phyloP scores from a whole-genome alignment of 768 basidiomycete genomes.

The Kwoniella heveanensis region DNA sequence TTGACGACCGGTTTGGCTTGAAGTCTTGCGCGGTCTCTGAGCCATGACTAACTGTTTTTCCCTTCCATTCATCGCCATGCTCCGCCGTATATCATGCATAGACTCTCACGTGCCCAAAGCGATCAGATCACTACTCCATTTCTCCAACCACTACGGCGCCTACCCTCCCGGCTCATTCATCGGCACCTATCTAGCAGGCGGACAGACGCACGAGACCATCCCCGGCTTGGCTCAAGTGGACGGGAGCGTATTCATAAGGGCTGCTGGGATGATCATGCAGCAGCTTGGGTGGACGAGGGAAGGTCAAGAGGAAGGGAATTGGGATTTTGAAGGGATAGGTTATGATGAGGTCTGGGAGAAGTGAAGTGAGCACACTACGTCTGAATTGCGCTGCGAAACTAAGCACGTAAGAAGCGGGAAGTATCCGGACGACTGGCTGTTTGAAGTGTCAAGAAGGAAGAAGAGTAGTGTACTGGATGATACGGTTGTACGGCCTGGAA shows the following conservation, averaged over 20 bases:
- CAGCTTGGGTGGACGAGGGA: constrained; percentile 42
- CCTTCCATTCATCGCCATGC: background rate
- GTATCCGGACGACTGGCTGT: no score
- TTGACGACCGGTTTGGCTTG: no score
- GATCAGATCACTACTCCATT: constrained; percentile 37
- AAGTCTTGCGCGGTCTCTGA: no score
- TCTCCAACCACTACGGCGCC: constrained; percentile 29
- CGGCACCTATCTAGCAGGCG: constrained; percentile 18
- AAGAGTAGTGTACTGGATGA: no score
- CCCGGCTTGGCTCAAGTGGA: constrained; percentile 33
- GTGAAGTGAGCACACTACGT: no score
- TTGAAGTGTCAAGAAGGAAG: no score
- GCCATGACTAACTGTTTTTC: background rate
- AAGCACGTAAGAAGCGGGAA: no score
- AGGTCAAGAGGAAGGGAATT: constrained; percentile 33
- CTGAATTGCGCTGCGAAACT: no score
- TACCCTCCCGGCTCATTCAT: constrained; percentile 27
- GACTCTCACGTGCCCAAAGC: constrained; percentile 48
- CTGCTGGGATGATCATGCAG: constrained; percentile 41
- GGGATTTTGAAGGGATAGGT: constrained; percentile 39
- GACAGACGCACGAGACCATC: constrained; percentile 34
- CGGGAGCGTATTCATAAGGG: constrained; percentile 39
- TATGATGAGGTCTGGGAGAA: constrained; percentile 44
- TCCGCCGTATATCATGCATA: constrained; percentile 8
- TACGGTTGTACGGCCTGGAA: no score